phyloP scores from a whole-genome alignment of 2,329 filamentous ascomycete species.

The Fragosphaeria purpurea region DNA sequence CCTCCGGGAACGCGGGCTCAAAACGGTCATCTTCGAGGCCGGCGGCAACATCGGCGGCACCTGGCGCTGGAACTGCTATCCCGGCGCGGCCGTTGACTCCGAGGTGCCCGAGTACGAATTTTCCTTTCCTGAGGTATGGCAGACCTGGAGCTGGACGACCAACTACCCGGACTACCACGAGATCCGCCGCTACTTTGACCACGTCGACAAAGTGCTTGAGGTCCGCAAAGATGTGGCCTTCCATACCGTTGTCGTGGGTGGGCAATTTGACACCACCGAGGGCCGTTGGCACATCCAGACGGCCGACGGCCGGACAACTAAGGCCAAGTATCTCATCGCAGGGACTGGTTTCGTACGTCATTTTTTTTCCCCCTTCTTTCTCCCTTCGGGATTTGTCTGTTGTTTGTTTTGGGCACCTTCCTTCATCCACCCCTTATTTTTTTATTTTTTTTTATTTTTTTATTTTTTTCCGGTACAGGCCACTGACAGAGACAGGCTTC shows the following conservation, averaged over 20 bases:
- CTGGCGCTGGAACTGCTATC: conserved; percentile 49
- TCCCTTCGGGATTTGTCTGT: not conserved
- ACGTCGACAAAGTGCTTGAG: conserved; percentile 43
- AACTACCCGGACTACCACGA: conserved; percentile 43
- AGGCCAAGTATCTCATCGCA: conserved; percentile 40
- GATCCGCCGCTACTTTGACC: conserved; percentile 47
- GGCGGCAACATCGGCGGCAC: conserved; percentile 40
- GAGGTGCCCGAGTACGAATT: conserved; percentile 44
- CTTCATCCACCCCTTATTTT: not conserved
- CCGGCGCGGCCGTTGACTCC: conserved; percentile 43
- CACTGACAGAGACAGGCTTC: conserved; percentile 29
- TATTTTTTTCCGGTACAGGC: too few species aligned
- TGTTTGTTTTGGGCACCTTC: not conserved
- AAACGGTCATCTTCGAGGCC: conserved; percentile 41
- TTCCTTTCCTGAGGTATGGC: conserved; percentile 39
- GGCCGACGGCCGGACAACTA: conserved; percentile 36
- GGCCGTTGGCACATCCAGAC: conserved; percentile 42
- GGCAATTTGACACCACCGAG: conserved; percentile 36
- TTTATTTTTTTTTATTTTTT: too few species aligned
- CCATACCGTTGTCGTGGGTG: conserved; percentile 43
- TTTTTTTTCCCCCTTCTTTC: not conserved
- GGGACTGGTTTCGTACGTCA: conserved; percentile 40
- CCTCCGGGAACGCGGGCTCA: conserved; percentile 38
- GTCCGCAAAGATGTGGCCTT: conserved; percentile 49
- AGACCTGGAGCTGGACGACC: conserved; percentile 47